Evolutionary conservation across 306 rosid genomes (phyloP), one percentile per base, ranked within the genome.

Genomic region (Mucuna pruriens): DNA sequence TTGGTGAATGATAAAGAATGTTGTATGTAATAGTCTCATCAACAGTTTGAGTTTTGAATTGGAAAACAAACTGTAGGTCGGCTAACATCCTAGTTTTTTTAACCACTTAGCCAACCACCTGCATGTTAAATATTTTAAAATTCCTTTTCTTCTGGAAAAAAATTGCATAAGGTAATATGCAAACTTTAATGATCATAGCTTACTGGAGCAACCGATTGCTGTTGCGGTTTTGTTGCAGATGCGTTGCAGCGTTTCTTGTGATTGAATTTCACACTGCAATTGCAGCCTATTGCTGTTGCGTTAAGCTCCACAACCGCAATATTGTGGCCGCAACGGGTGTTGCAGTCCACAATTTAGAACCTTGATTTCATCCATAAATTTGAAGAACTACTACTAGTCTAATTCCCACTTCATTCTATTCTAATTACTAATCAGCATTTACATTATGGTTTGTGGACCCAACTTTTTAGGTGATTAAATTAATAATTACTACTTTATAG

Each of bases 331-430:
- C n/a, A n/a, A n/a, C n/a, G n/a, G n/a, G n/a, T n/a, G n/a, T n/a
- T n/a, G n/a, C n/a, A n/a, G n/a, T n/a, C n/a, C n/a, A n/a, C n/a
- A n/a, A n/a, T n/a, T n/a, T n/a, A n/a, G n/a, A n/a, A n/a, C n/a
- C n/a, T n/a, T n/a, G n/a, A n/a, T 52, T 49, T 78, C 61, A 45
- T 29, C 34, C 61, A 45, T 11, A 31, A 67, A 15, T 13, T 48
- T 61, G 8, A 80, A 46, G 23, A 42, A 39, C 31, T 33, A 68
- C 49, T 36, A 57, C 72, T 33, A 51, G 49, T 44, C 6, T 13
- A 83, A 23, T 61, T 25, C 57, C 52, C 9, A 25, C 23, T 16
- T 25, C 55, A 72, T 39, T 65, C 65, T 46, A 31, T 75, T 42
- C 39, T 61, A 23, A 49, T 36, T 64, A 74, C 49, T 7, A 55